phyloP scores from a whole-genome alignment of 129 eudicot species.

The Mikania micrantha region DNA sequence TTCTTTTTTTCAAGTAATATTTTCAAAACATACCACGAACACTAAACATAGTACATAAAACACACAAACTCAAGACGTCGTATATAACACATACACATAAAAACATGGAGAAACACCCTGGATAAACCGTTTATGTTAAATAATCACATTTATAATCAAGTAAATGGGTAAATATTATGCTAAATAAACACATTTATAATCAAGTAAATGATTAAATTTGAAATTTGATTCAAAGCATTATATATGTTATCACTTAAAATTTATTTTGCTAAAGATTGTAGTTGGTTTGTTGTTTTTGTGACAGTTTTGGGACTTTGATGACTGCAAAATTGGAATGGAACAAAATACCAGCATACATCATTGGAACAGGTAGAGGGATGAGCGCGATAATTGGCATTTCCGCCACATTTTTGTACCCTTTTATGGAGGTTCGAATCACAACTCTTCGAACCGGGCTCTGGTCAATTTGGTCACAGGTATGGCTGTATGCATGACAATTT shows the following conservation, averaged over 20 bases:
- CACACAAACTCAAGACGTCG: too few relatives aligned
- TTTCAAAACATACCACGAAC: too few relatives aligned
- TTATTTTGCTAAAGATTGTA: not conserved
- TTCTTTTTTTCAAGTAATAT: too few relatives aligned
- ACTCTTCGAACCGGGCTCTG: constrained; percentile 91
- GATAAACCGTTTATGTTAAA: too few relatives aligned
- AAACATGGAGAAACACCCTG: too few relatives aligned
- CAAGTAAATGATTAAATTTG: not conserved
- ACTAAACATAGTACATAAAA: too few relatives aligned
- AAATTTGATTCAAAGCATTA: not conserved
- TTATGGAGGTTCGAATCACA: constrained; percentile 57
- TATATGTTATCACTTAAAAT: not conserved
- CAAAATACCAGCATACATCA: constrained; percentile 81
- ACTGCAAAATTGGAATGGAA: constrained; percentile 88
- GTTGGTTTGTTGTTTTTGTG: not conserved
- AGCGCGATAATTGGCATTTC: constrained; percentile 83
- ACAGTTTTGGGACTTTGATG: constrained; percentile 95
- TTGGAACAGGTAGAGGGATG: constrained; percentile 75
- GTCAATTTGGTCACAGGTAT: constrained; percentile 98
- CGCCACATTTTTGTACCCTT: constrained; percentile 80
- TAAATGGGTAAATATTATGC: not conserved
- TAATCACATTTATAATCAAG: too few relatives aligned
- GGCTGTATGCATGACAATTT: not conserved
- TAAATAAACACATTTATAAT: not conserved
- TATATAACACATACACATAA: too few relatives aligned